Evolutionary conservation across 768 basidiomycete species (phyloP), one percentile per base, ranked within the genome.

Genomic region (Agaricus subrufescens): DNA sequence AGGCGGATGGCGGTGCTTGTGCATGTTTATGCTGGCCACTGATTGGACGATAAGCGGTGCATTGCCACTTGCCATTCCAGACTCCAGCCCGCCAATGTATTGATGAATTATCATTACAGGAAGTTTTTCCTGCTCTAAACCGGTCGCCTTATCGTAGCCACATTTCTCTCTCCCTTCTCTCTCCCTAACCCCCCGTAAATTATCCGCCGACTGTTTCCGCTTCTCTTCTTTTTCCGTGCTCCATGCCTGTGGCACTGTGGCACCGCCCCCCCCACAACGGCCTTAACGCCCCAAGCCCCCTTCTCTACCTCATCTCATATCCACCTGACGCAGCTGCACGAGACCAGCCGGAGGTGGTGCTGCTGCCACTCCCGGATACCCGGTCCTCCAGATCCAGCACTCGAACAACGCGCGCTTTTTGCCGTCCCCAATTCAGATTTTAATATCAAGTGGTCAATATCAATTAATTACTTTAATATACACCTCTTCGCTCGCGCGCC

Each of bases 11-110:
- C 50, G 40, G 29, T 71, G 67, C 70, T 70, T 67, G 63, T 60
- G 48, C 25, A 8, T 71, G 62, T 72, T 73, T 71, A 65, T 64
- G 39, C 60, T 51, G 62, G 60, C 46, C 49, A 69, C 58, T 73
- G 69, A 76, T 76, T 76, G 75, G 76, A 69, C 73, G 75, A 76
- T 77, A 76, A 75, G 69, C 59, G 55, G 49, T 45, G 50, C 37
- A 50, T 54, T 54, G 43, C 30, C 50, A 38, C 30, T 44, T 26
- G 46, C 50, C 19, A 30, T 52, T 44, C 52, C 26, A n/a, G 29
- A 12, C 42, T 43, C 42, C 29, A 45, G n/a, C 10, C 31, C 42
- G 31, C n/a, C 44, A 26, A 45, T 29, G 29, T 25, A 31, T 45
- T 46, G 52, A 53, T 52, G 38, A 43, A 52, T 43, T 52, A 39